Conservation (phyloP, 2,329 filamentous ascomycete genomes). For the Fusarium multiceps region DNA sequence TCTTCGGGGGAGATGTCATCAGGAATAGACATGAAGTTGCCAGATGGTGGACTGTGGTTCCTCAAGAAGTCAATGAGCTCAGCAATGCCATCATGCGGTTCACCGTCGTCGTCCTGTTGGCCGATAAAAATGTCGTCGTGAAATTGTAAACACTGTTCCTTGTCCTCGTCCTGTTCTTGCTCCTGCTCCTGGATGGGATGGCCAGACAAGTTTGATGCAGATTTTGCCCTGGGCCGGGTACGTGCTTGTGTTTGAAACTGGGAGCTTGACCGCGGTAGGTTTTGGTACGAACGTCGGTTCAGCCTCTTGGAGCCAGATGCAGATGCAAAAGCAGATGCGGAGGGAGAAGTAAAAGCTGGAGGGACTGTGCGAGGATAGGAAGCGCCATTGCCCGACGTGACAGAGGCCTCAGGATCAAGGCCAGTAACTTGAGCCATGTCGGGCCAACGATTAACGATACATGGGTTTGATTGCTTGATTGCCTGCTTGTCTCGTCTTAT, state of each 20-base stretch:
- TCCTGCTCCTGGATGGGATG: conserved; percentile 23
- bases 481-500: not conserved
- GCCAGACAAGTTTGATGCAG: conserved; percentile 39
- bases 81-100: conserved; percentile 46
- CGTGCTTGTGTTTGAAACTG: conserved; percentile 17
- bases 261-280: conserved; percentile 3
- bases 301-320: conserved; percentile 11
- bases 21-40: conserved; percentile 62
- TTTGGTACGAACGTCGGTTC: conserved; percentile 12
- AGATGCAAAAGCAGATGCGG: conserved; percentile 3
- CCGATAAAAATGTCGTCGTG: conserved; percentile 38
- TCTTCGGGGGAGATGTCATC: conserved; percentile 47
- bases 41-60: conserved; percentile 60
- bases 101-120: conserved; percentile 24
- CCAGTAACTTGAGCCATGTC: conserved; percentile 42
- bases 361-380: conserved; percentile 31
- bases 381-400: conserved; percentile 38
- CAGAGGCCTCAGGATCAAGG: conserved; percentile 37
- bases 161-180: not conserved
- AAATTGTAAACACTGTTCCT: conserved; percentile 22
- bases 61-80: conserved; percentile 62
- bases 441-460: conserved; percentile 35
- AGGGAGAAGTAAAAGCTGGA: conserved; percentile 19
- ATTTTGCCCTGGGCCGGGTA: conserved; percentile 40
- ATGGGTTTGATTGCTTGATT: not conserved